Base-by-base conservation (phyloP, 768 basidiomycete species). In the Calocybe cyanea region DNA sequence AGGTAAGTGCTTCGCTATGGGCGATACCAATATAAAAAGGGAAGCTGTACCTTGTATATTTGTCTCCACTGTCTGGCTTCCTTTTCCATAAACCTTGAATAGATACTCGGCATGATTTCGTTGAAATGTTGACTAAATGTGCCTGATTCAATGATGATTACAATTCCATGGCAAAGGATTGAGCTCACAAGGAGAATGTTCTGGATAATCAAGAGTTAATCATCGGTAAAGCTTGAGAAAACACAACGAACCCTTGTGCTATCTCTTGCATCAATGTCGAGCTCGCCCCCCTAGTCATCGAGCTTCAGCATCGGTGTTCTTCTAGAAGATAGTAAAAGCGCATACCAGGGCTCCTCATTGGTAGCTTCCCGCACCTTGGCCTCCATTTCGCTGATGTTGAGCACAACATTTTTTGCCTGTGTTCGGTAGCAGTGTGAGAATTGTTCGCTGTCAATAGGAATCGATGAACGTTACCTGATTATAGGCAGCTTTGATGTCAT, bases 241-340 rank as follows among this genome's bases (percentile, higher is more conserved):
- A 31, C 10, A 8, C 15, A 14, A 59, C 59, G 25, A 57, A 95
- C 94, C 89, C 92, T 77, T 92, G 87, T 10, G 96, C 93, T 54
- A 99, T 98, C 57, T 98, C 93, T 62, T 92, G 89, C 96, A 98
- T 98, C 65, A 98, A 68, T 19, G 93, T 94, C 39, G 94, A 96
- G 61, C 90, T 93, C 48, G 95, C 95, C 14, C 96, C 95, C 95
- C 94, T 96, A 52, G 46, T 45, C 41, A 43, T 36, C 32, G 13
- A 33, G 41, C 37, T 23, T 45, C 35, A 51, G 43, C 38, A 46
- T 41, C 30, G 13, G 34, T 11, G 15, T 36, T n/a, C 43, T 9
- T 5, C 38, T 10, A 17, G n/a, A 7, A 18, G 40, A 10, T 4
- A 19, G 23, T 28, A 20, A 2, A 7, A 13, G 32, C 24, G n/a